These are phyloP conservation scores for Castanopsis chinensis DNA, from an alignment of 306 rosid genomes.

Conservation along the genomic window DNA sequence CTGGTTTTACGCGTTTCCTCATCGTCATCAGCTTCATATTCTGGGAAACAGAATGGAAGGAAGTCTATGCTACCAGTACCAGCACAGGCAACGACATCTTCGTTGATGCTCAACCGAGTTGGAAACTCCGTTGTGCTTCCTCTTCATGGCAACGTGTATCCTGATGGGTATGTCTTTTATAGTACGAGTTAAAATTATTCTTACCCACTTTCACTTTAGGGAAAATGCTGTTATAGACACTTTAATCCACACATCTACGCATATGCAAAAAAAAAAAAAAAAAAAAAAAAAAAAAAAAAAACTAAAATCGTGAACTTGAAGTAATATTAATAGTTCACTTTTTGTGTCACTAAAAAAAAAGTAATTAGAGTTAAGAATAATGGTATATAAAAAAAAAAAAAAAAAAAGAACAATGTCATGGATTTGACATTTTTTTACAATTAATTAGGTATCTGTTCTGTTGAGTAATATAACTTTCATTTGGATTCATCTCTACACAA, in stretches of 20 bases:
- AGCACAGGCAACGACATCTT: slow-evolving; percentile 19
- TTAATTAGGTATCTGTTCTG: too few relatives aligned
- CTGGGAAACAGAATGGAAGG: slow-evolving; percentile 36
- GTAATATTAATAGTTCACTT: too few relatives aligned
- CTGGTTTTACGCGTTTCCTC: slow-evolving; percentile 21
- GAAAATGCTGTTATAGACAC: too few relatives aligned
- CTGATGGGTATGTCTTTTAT: slow-evolving; percentile 59
- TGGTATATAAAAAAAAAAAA: neutral
- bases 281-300: too few relatives aligned
- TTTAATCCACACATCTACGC: too few relatives aligned
- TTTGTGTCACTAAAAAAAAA: neutral
- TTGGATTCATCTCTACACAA: too few relatives aligned
- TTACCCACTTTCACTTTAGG: neutral
- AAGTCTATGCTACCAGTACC: slow-evolving; percentile 31
- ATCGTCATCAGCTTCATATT: slow-evolving; percentile 59
- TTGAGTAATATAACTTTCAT: too few relatives aligned
- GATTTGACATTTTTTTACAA: too few relatives aligned
- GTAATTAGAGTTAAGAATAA: too few relatives aligned
- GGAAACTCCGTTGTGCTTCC: slow-evolving; percentile 73
- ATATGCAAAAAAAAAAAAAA: too few relatives aligned
- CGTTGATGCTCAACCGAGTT: slow-evolving; percentile 37
- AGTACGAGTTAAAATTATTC: neutral
- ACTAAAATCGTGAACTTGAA: too few relatives aligned
- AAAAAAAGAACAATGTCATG: too few relatives aligned
- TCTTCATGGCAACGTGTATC: slow-evolving; percentile 76